phyloP scores from a whole-genome alignment of 2,329 filamentous ascomycete species.

The Microcyclosporella mali region DNA sequence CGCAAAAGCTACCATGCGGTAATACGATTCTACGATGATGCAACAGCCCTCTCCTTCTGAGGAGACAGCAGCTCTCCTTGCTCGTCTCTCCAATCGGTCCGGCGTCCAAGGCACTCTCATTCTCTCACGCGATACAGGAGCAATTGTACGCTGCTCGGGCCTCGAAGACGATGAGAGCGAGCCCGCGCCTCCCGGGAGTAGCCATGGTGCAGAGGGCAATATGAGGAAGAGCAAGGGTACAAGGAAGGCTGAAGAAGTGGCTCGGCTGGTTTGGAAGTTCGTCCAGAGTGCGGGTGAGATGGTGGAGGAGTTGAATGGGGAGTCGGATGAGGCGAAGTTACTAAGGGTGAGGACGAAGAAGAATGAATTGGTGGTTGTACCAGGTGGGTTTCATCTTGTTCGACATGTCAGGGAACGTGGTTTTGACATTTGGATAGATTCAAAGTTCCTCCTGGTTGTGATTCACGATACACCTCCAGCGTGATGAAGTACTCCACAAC shows the following conservation, averaged over 20 bases:
- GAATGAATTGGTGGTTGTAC: conserved; percentile 77
- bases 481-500: conserved; percentile 30
- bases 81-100: conserved; percentile 67
- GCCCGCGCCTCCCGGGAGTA: conserved; percentile 25
- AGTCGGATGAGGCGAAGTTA: conserved; percentile 74
- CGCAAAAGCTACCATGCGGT: neutral
- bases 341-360: conserved; percentile 74
- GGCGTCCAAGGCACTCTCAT: conserved; percentile 74
- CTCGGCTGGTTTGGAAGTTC: conserved; percentile 69
- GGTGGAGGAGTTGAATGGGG: conserved; percentile 65
- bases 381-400: conserved; percentile 40
- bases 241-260: conserved; percentile 61
- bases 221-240: conserved; percentile 37
- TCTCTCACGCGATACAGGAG: conserved; percentile 63
- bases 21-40: conserved; percentile 14
- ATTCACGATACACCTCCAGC: conserved; percentile 74
- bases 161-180: conserved; percentile 54
- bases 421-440: conserved; percentile 42
- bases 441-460: conserved; percentile 71
- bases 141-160: conserved; percentile 69
- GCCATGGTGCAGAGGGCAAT: conserved; percentile 13
- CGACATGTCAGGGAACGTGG: neutral
- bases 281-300: conserved; percentile 62
- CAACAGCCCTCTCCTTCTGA: conserved; percentile 36
- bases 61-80: conserved; percentile 59